These are phyloP conservation scores for Hyaloperonospora brassicae DNA, from an alignment of 352 stramenopile species.

Conservation along the genomic window DNA sequence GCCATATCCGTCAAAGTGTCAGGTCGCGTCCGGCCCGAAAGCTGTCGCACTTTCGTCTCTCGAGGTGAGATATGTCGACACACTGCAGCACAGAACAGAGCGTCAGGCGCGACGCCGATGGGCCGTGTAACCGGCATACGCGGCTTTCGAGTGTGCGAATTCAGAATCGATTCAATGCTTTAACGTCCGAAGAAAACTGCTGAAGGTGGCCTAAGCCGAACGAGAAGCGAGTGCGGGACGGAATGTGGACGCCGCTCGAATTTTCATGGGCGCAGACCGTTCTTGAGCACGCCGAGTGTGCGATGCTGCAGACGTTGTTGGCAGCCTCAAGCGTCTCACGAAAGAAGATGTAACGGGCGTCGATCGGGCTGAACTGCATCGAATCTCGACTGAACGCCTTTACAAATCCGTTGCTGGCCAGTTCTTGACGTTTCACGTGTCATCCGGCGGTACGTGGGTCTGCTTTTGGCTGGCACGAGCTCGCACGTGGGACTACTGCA, in stretches of 20 bases:
- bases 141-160: neutral
- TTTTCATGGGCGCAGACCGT: no score
- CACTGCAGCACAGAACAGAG: conserved; percentile 34
- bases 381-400: conserved; percentile 8
- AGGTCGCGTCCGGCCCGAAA: conserved; percentile 28
- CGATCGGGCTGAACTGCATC: neutral
- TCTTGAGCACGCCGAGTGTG: conserved; percentile 1
- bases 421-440: conserved; percentile 31
- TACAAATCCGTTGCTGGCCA: conserved; percentile 11
- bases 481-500: no score
- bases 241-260: conserved; percentile 5
- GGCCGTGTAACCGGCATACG: conserved; percentile 47
- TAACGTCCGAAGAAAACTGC: conserved; percentile 12
- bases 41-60: conserved; percentile 39
- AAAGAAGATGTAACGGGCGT: conserved; percentile 3
- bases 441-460: neutral
- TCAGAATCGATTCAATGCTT: conserved; percentile 6
- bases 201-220: no score
- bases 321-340: conserved; percentile 5
- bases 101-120: conserved; percentile 42
- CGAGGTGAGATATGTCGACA: conserved; percentile 23
- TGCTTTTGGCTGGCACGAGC: neutral
- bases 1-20: conserved; percentile 6
- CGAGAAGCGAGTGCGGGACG: conserved; percentile 13
- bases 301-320: conserved; percentile 18